A percentile compares a stretch with the other conserved stretches of the same genome.
These are phyloP conservation scores for Solanum medicagineum DNA, from an alignment of 257 asterid genomes.

Conservation along the genomic window DNA sequence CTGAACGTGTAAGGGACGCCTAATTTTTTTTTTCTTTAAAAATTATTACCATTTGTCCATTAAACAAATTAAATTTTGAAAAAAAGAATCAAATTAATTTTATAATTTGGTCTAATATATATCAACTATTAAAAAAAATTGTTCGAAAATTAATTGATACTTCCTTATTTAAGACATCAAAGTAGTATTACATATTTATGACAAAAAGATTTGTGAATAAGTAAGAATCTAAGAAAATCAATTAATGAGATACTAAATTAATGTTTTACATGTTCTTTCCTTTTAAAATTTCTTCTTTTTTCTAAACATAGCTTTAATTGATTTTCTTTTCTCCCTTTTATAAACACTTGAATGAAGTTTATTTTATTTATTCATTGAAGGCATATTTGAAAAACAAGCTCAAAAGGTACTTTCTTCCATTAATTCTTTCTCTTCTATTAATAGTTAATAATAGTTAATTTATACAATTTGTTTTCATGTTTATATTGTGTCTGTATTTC, in stretches of 20 bases:
- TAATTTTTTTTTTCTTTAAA: not conserved
- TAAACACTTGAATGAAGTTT: no score
- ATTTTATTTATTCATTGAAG: no score
- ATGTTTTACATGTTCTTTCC: not conserved
- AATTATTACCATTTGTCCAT: not conserved
- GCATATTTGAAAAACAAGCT: not conserved
- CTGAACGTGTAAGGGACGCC: not conserved
- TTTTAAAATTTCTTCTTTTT: not conserved
- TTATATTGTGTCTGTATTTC: not conserved
- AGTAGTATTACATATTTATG: no score
- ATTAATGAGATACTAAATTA: not conserved
- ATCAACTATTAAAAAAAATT: not conserved
- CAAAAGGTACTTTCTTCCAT: not conserved
- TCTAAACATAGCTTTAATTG: no score
- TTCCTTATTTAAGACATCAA: not conserved
- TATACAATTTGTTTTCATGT: not conserved
- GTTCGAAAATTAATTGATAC: not conserved
- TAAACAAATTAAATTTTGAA: not conserved
- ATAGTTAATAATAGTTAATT: not conserved
- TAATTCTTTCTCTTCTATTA: not conserved
- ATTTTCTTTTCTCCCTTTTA: no score
- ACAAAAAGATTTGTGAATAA: not conserved
- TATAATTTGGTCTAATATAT: not conserved
- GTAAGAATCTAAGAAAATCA: not conserved
- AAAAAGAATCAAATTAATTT: not conserved